Evolutionary conservation across 2,329 filamentous ascomycete species (phyloP), one percentile per base, ranked within the genome.

Genomic region (Scedosporium dehoogii): DNA sequence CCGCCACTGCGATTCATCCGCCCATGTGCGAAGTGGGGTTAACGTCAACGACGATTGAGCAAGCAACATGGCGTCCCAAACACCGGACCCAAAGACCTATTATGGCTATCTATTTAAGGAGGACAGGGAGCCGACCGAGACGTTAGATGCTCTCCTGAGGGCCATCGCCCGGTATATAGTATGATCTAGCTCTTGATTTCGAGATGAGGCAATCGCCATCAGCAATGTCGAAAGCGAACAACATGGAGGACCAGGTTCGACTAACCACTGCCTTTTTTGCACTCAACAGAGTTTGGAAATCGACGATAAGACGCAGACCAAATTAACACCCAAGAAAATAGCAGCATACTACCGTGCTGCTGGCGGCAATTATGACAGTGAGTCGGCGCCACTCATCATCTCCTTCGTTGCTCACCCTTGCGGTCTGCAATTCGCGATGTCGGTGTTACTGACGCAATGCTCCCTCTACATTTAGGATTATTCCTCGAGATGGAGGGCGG

Each of bases 291-390:
- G 79, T 58, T 72, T 76, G 57, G 75, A 85, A 59, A 75, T 89
- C 64, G 85, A 85, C 63, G 84, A 88, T 71, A 81, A 75, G 67
- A 76, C 77, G 29, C 76, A 80, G 23, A 74, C 73, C 48, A 73
- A 77, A 59, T 73, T 89, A 44, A 89, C 83, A 5, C 88, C 89
- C 0, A 75, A 80, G 60, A 91, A 92, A 70, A 77, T 93, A 51
- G 87, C 89, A n/a, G 79, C 83, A 46, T 93, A 92, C 71, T 93
- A 93, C 75, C 85, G 85, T 70, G 78, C 81, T 29, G 87, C 91
- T 16, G 90, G 89, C 63, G 87, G 88, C 56, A 84, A 92, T 70
- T 91, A 89, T 73, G 89, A 93, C 71, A 76, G 84, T 86, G 69
- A 66, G 75, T 69, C 57, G 6, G 16, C 18, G 18, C 18, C 33